phyloP scores from a whole-genome alignment of 1,284 basidiomycete species.

The Moesziomyces antarcticus region DNA sequence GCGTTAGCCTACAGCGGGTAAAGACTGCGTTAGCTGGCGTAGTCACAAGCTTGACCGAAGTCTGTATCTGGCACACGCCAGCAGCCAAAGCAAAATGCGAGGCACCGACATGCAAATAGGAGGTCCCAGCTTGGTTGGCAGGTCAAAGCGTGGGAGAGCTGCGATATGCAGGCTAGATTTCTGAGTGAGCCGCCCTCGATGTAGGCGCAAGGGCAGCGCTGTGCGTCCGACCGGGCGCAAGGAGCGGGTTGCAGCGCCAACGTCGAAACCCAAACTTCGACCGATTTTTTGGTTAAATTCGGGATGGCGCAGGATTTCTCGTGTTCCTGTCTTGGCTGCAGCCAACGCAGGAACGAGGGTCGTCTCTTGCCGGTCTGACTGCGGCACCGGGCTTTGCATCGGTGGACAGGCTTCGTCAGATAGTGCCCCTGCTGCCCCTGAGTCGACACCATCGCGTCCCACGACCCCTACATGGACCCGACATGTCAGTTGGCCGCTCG shows the following conservation, averaged over 20 bases:
- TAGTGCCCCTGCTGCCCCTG: too few relatives aligned
- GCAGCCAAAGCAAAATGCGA: too few relatives aligned
- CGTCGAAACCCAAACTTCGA: not conserved
- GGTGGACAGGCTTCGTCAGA: too few relatives aligned
- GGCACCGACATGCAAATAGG: too few relatives aligned
- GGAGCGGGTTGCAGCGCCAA: slow-evolving; percentile 5
- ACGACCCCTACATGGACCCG: slow-evolving; percentile 11
- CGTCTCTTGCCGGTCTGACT: slow-evolving; percentile 1
- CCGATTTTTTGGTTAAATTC: not conserved
- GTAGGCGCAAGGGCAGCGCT: slow-evolving; percentile 12
- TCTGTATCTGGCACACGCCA: not conserved
- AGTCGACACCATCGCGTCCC: not conserved
- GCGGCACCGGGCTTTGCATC: not conserved
- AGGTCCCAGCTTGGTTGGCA: too few relatives aligned
- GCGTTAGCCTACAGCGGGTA: too few relatives aligned
- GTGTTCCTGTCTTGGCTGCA: slow-evolving; percentile 10
- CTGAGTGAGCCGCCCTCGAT: slow-evolving; percentile 7
- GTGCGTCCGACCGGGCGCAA: slow-evolving; percentile 3
- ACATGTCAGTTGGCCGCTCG: slow-evolving; percentile 2
- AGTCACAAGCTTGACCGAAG: not conserved
- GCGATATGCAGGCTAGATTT: slow-evolving; percentile 10
- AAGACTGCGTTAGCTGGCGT: not conserved
- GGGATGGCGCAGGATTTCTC: not conserved
- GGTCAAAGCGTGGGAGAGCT: not conserved
- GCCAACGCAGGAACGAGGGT: slow-evolving; percentile 12